Evolutionary conservation across 495 filamentous ascomycete species (phyloP), one percentile per base, ranked within the genome.

Genomic region (Penicillium simplicissimum): DNA sequence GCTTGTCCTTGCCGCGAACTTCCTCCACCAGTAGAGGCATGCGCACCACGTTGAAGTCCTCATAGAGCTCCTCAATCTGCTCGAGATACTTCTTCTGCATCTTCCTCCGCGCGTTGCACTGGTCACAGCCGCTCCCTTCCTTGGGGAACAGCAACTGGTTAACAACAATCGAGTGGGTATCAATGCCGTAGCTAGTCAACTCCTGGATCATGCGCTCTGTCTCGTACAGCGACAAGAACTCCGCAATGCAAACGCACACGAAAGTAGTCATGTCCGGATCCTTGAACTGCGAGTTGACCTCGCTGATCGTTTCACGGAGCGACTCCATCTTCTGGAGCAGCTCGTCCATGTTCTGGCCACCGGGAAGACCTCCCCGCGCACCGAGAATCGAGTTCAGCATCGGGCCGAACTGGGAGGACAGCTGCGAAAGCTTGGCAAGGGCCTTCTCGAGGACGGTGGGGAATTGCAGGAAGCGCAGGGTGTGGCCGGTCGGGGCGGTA

Each of bases 61-160:
- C 93, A 68, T 99, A 99, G 52, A 99, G 76, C 81, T 99, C 96
- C 77, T 96, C 92, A 62, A 98, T 98, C 81, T 99, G 95, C 67
- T 97, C 94, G 23, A 99, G 80, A 70, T 99, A 99, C 76, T 99
- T 99, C 87, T 94, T 96, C 81, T 99, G 95, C 95, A 99, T 99
- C 79, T 93, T 93, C 68, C 94, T 83, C 58, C 95, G 81, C 31
- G 95, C 91, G 68, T 92, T 97, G 76, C 95, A 99, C 79, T 99
- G 95, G 52, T 96, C 92, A 74, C 95, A 99, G 35, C 85, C 83
- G 67, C 88, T 95, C 23, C 88, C 89, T 61, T 88, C 83, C 74
- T 90, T 92, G 15, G 95, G 95, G 79, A 96, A 98, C 57, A 98
- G 77, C 62, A 98, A 82, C 82, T 99, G 95, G 76, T 99, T 99